Conservation (phyloP, 306 rosid genomes). For the Lathyrus oleraceus region DNA sequence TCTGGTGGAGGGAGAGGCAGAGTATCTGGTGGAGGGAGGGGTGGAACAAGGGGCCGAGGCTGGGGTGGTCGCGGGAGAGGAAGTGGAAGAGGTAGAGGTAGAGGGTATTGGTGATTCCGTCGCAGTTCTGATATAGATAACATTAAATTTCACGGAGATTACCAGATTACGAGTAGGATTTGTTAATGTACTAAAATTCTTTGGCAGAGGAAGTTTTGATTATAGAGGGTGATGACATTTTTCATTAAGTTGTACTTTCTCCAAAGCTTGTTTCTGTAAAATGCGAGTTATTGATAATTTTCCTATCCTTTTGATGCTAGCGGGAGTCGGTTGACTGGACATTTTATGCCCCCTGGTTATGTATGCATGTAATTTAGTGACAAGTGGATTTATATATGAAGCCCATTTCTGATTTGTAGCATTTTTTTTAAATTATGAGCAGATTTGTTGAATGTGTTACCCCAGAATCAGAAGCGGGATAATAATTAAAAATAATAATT, state of each 20-base stretch:
- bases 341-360: conserved; percentile 12
- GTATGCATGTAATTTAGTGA: conserved; percentile 43
- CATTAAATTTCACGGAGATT: conserved; percentile 8
- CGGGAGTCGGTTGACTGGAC: conserved; percentile 18
- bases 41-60: conserved; percentile 61
- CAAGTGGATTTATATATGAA: conserved; percentile 22
- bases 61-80: conserved; percentile 77
- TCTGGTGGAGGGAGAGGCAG: conserved; percentile 75
- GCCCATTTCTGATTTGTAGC: conserved; percentile 10
- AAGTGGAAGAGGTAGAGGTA: conserved; percentile 59
- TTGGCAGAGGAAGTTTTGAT: conserved; percentile 53
- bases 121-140: conserved; percentile 26
- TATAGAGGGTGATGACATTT: conserved; percentile 37
- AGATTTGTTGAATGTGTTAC: neutral
- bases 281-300: conserved; percentile 40
- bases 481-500: neutral
- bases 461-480: neutral
- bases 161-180: conserved; percentile 40
- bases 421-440: neutral
- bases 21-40: conserved; percentile 70
- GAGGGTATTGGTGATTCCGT: conserved; percentile 55
- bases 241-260: conserved; percentile 37
- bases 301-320: conserved; percentile 29
- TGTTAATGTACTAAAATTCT: conserved; percentile 48
- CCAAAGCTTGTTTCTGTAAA: conserved; percentile 34